phyloP scores from a whole-genome alignment of 768 basidiomycete genomes.

The Mycena albidolilacea region DNA sequence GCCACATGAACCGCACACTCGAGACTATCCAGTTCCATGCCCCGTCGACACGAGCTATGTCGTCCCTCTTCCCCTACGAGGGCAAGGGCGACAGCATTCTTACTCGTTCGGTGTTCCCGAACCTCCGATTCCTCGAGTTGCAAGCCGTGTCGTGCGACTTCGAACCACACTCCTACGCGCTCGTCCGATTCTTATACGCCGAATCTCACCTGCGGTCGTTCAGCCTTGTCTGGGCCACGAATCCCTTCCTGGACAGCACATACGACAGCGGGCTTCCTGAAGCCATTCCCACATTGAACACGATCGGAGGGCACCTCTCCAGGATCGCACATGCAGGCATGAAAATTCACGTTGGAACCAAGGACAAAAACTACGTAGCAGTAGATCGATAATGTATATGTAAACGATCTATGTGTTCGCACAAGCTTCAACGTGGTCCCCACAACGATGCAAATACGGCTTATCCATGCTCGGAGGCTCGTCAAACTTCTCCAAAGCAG shows the following conservation, averaged over 20 bases:
- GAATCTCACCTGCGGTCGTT: slow-evolving; percentile 3
- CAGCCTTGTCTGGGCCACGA: not conserved
- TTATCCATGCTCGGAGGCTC: too few species aligned
- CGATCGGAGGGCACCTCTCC: not conserved
- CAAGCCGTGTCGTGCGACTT: too few species aligned
- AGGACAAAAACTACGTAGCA: not conserved
- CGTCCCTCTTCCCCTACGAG: not conserved
- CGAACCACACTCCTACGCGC: too few species aligned
- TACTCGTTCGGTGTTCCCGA: not conserved
- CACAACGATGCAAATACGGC: too few species aligned
- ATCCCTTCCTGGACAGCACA: not conserved
- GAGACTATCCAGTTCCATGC: not conserved
- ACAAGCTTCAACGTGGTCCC: too few species aligned
- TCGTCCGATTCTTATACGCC: not conserved
- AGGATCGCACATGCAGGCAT: not conserved
- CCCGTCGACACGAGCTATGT: not conserved
- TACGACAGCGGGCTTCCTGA: not conserved
- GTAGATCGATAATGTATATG: not conserved
- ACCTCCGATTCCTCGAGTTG: not conserved
- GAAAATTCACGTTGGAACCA: not conserved
- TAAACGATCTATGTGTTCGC: too few species aligned
- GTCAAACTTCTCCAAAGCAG: too few species aligned
- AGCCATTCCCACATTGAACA: not conserved
- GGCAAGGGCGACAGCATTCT: not conserved
- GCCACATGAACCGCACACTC: not conserved